Base-by-base conservation (phyloP, 1,284 basidiomycete species). In the Takashimella tepidaria region DNA sequence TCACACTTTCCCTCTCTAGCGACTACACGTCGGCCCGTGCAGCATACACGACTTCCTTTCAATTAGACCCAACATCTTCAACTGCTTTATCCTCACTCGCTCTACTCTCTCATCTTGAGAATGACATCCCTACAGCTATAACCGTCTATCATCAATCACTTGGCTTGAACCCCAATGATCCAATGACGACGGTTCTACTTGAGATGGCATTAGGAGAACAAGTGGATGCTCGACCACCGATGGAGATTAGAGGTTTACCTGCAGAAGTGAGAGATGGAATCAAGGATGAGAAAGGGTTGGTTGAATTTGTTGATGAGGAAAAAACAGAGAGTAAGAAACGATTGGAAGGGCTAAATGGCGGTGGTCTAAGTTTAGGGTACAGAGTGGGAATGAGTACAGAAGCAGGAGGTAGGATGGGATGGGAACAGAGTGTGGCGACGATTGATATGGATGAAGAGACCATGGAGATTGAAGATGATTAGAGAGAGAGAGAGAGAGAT, bases 91-190 rank as follows among this genome's bases (percentile, higher is more conserved):
- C 87, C 4, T 88, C 89, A 64, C 79, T 93, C 3, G 93, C 89
- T 5, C 84, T 95, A 69, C 84, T 92, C 3, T 79, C 86, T 59
- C 89, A 95, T 61, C 79, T 88, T 10, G 76, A 84, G 57, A 83
- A 82, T 40, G 79, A 89, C 49, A 75, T 86, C 12, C 85, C 92
- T 58, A 80, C 81, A 13, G 88, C 92, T 1, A 92, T 97, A 60
- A 75, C 87, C 23, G 85, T 85, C 56, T 96, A 93, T 64, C 92
- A 97, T 70, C 87, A 92, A 84, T 86, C 91, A 0, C 77, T 96
- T 43, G 86, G 87, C 51, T 80, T 96, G 52, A 82, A 88, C 52
- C 89, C 91, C 0, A 87, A 91, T 58, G 93, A 96, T 64, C 82
- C 86, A 1, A 86, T 92, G 66, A 81, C 89, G 21, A 83, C 92